Evolutionary conservation across 1,284 basidiomycete genomes (phyloP).

Genomic region (Heterobasidion annosum): DNA sequence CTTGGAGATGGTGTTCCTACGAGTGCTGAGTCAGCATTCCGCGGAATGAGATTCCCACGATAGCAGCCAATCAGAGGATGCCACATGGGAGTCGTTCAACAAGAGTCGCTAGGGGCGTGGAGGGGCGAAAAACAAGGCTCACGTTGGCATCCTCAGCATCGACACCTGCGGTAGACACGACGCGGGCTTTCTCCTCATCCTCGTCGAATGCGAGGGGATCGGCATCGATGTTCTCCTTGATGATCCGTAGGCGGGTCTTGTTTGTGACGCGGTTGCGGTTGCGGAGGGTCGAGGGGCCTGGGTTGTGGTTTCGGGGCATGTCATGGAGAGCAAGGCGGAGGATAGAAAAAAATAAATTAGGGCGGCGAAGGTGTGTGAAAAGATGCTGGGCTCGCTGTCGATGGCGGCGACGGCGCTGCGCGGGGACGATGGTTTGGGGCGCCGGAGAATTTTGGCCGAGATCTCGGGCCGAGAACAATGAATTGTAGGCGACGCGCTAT

Average conservation of each 20-base stretch:
- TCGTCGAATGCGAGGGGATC: constrained; percentile 75
- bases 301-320: constrained; percentile 71
- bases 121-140: constrained; percentile 33
- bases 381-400: constrained; percentile 9
- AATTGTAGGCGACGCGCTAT: constrained; percentile 5
- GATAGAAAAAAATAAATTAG: constrained; percentile 14
- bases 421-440: constrained; percentile 10
- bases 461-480: constrained; percentile 10
- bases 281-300: constrained; percentile 66
- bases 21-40: constrained; percentile 53
- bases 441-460: constrained; percentile 12
- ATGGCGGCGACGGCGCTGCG: constrained; percentile 14
- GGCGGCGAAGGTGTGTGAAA: constrained; percentile 4
- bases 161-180: constrained; percentile 58
- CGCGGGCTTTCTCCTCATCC: constrained; percentile 71
- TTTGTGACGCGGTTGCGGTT: constrained; percentile 85
- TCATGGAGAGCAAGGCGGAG: constrained; percentile 42
- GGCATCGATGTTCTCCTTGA: constrained; percentile 71
- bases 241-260: constrained; percentile 82
- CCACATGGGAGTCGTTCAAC: constrained; percentile 37
- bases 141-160: constrained; percentile 86
- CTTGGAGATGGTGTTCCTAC: constrained; percentile 91
- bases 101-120: constrained; percentile 28
- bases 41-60: constrained; percentile 41
- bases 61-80: constrained; percentile 35